These are phyloP conservation scores for Gryganskiella cystojenkinii DNA, from an alignment of 192 early-diverging fungal species.

Conservation along the genomic window DNA sequence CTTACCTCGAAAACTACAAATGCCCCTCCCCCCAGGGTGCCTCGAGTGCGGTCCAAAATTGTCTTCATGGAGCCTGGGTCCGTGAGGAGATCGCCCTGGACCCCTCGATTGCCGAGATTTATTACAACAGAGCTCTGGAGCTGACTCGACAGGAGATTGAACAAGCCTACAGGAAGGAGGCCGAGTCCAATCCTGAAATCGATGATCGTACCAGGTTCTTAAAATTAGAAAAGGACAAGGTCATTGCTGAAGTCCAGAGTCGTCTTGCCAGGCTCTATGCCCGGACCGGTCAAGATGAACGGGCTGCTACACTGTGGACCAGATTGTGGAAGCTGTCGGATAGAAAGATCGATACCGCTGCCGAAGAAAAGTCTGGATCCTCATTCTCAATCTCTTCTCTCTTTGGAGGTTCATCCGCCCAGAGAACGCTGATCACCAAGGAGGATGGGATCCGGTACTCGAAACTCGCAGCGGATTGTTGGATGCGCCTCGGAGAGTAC, in stretches of 20 bases:
- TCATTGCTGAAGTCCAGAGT: constrained; percentile 48
- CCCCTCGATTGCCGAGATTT: constrained; percentile 54
- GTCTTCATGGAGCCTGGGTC: constrained; percentile 67
- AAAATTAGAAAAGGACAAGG: constrained; percentile 50
- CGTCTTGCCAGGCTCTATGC: constrained; percentile 52
- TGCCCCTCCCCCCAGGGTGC: constrained; percentile 56
- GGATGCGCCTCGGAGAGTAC: constrained; percentile 47
- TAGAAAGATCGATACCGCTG: not conserved
- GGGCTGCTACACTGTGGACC: constrained; percentile 44
- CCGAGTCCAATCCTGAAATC: constrained; percentile 6
- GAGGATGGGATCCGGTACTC: constrained; percentile 27
- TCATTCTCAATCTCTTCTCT: constrained; percentile 1
- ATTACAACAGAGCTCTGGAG: constrained; percentile 49
- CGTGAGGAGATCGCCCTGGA: constrained; percentile 60
- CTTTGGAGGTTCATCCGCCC: not conserved
- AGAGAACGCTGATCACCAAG: constrained; percentile 25
- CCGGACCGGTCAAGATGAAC: constrained; percentile 37
- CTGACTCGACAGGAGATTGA: constrained; percentile 44
- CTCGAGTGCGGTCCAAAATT: constrained; percentile 45
- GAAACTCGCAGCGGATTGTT: constrained; percentile 34
- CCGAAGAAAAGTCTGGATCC: not conserved
- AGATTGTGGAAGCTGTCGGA: constrained; percentile 35
- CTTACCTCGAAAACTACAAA: constrained; percentile 63
- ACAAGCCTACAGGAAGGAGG: constrained; percentile 18
- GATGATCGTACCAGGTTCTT: constrained; percentile 24